Percentiles rank a stretch among this genome's conserved stretches.
These are phyloP conservation scores for Pythium aquatile DNA, from an alignment of 352 stramenopile species.

Conservation along the genomic window DNA sequence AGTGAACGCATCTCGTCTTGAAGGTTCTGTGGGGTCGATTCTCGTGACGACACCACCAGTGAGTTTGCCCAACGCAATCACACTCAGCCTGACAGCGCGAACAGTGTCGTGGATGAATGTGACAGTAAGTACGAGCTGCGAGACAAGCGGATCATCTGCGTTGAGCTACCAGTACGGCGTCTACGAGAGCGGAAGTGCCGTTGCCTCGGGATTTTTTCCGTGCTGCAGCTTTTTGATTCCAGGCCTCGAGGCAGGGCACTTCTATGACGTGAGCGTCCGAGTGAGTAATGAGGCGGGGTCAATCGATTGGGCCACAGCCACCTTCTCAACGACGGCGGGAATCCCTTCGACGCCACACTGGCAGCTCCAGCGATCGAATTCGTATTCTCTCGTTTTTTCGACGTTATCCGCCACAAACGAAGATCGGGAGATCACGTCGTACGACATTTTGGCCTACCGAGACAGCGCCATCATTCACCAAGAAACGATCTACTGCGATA, in stretches of 20 bases:
- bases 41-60: slow-evolving; percentile 30
- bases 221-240: slow-evolving; percentile 46
- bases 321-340: slow-evolving; percentile 35
- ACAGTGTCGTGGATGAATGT: slow-evolving; percentile 38
- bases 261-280: slow-evolving; percentile 35
- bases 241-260: slow-evolving; percentile 21
- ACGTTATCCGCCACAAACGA: slow-evolving; percentile 7
- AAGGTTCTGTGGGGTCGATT: slow-evolving; percentile 37
- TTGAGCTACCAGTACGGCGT: slow-evolving; percentile 44
- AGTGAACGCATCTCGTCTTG: slow-evolving; percentile 33
- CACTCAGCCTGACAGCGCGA: slow-evolving; percentile 21
- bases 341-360: slow-evolving; percentile 28
- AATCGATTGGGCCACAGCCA: slow-evolving; percentile 21
- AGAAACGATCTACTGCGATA: slow-evolving; percentile 15
- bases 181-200: background rate
- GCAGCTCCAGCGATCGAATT: slow-evolving; percentile 32
- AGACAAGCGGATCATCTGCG: slow-evolving; percentile 33
- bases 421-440: slow-evolving; percentile 43
- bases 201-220: slow-evolving; percentile 32
- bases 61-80: slow-evolving; percentile 31
- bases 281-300: slow-evolving; percentile 31
- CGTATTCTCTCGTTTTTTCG: slow-evolving; percentile 38
- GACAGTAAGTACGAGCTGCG: slow-evolving; percentile 33
- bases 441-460: slow-evolving; percentile 24
- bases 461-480: slow-evolving; percentile 1